These are phyloP conservation scores for Striga hermonthica DNA, from an alignment of 305 asterid species.

Conservation along the genomic window DNA sequence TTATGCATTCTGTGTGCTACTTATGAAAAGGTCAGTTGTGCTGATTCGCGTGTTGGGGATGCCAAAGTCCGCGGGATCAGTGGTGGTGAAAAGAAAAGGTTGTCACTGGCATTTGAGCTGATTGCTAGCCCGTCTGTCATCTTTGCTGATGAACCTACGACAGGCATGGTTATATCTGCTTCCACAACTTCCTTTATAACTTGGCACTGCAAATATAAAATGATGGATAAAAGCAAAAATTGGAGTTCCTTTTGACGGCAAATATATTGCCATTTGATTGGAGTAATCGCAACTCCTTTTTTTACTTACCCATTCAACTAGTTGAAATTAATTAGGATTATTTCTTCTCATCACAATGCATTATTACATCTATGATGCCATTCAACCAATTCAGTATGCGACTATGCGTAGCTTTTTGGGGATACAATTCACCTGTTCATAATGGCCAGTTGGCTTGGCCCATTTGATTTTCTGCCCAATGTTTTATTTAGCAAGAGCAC, in stretches of 20 bases:
- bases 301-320: too few species aligned
- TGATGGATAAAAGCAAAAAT: constrained; percentile 12
- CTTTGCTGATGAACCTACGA: constrained; percentile 98
- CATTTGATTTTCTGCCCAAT: too few species aligned
- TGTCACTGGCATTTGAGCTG: constrained; percentile 90
- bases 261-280: constrained; percentile 9
- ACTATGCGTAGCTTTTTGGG: too few species aligned
- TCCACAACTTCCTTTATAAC: constrained; percentile 19
- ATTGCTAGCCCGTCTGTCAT: constrained; percentile 97
- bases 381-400: too few species aligned
- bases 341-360: too few species aligned
- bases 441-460: too few species aligned
- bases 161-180: constrained; percentile 57
- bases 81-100: constrained; percentile 97
- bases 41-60: constrained; percentile 95
- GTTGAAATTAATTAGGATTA: too few species aligned
- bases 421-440: too few species aligned
- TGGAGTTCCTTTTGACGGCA: constrained; percentile 12
- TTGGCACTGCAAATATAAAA: constrained; percentile 19
- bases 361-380: too few species aligned
- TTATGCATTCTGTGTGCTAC: constrained; percentile 30
- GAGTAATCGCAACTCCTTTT: too few species aligned
- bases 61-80: constrained; percentile 96
- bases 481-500: too few species aligned
- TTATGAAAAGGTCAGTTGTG: constrained; percentile 72